A percentile compares a stretch with the other conserved stretches of the same genome.
These are phyloP conservation scores for Phytophthora crassamura DNA, from an alignment of 352 stramenopile species.

Conservation along the genomic window DNA sequence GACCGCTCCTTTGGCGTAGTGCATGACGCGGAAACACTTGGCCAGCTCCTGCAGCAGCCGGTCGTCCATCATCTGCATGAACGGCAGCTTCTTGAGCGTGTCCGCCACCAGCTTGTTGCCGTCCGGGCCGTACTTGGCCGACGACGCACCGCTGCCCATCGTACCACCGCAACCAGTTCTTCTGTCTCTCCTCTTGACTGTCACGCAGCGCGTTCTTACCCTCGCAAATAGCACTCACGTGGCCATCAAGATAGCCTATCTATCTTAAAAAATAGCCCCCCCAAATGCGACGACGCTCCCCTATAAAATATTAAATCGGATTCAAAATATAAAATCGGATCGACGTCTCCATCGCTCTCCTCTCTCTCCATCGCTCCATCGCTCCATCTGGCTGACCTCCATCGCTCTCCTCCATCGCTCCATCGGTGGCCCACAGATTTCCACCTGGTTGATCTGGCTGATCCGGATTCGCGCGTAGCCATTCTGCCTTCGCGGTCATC, in stretches of 20 bases:
- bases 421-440: too few species aligned
- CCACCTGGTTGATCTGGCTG: too few species aligned
- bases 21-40: slow-evolving; percentile 61
- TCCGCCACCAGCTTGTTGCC: slow-evolving; percentile 40
- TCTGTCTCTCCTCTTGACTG: not conserved
- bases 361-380: too few species aligned
- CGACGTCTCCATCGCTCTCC: too few species aligned
- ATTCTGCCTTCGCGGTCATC: too few species aligned
- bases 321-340: too few species aligned
- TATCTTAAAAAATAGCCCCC: too few species aligned
- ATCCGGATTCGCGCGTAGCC: too few species aligned
- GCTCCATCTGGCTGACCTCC: too few species aligned
- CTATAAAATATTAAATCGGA: too few species aligned
- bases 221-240: slow-evolving; percentile 2
- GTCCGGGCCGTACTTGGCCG: slow-evolving; percentile 25
- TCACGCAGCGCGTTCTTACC: not conserved
- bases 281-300: too few species aligned
- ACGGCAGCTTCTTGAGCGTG: slow-evolving; percentile 61
- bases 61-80: slow-evolving; percentile 74
- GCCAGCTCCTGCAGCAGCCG: slow-evolving; percentile 57
- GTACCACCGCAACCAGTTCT: not conserved
- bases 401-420: too few species aligned
- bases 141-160: slow-evolving; percentile 21
- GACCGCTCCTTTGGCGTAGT: slow-evolving; percentile 47
- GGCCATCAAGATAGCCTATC: slow-evolving; percentile 1